Conservation (phyloP, 148 eudicot genomes). For the Drosera capensis region DNA sequence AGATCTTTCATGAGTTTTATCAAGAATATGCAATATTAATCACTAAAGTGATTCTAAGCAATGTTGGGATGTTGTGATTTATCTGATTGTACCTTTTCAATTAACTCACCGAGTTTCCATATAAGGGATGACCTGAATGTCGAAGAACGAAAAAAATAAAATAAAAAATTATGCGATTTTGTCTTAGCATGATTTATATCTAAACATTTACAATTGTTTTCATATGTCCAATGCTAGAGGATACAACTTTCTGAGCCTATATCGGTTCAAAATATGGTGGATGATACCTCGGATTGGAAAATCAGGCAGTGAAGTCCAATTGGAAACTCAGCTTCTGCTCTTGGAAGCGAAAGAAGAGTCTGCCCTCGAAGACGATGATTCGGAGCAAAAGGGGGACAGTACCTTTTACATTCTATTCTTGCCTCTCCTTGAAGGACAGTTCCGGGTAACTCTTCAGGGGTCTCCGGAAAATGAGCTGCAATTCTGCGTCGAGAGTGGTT, state of each 20-base stretch:
- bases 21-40: too few relatives aligned
- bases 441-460: constrained; percentile 40
- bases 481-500: constrained; percentile 53
- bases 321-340: constrained; percentile 35
- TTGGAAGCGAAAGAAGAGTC: constrained; percentile 19
- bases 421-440: constrained; percentile 41
- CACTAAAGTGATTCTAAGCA: too few relatives aligned
- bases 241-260: constrained; percentile 23
- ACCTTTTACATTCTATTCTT: constrained; percentile 25
- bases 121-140: too few relatives aligned
- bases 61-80: too few relatives aligned
- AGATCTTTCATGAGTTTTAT: too few relatives aligned
- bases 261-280: constrained; percentile 42
- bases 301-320: constrained; percentile 24
- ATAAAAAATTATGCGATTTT: background rate
- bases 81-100: too few relatives aligned
- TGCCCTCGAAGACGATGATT: constrained; percentile 4
- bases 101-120: too few relatives aligned
- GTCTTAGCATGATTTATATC: background rate
- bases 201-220: background rate
- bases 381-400: background rate
- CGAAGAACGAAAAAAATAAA: too few relatives aligned
- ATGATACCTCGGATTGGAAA: constrained; percentile 38
- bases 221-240: constrained; percentile 17
- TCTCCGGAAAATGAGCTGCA: constrained; percentile 28